A percentile compares a stretch with the other conserved stretches of the same genome.
Conservation (phyloP, 345 rosid species). For the Arabis alpina region DNA sequence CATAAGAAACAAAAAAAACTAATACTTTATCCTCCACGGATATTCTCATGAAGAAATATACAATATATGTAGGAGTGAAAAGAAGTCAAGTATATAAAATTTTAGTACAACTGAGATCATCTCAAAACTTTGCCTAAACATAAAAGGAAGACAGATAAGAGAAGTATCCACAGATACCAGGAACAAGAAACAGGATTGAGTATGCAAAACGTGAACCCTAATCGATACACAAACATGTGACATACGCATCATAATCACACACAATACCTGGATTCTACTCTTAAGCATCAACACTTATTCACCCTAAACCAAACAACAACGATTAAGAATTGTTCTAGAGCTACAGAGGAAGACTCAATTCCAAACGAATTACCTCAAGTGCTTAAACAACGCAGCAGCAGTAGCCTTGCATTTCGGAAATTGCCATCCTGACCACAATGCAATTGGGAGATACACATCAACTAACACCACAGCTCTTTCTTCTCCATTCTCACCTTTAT, state of each 20-base stretch:
- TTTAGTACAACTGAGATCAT: background rate
- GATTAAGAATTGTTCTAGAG: background rate
- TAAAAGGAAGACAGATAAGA: conserved; percentile 5
- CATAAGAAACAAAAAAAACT: conserved; percentile 6
- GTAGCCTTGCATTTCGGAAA: conserved; percentile 62
- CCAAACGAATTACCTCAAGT: conserved; percentile 62
- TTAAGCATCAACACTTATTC: conserved; percentile 4
- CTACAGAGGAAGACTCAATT: conserved; percentile 1
- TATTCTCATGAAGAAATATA: background rate
- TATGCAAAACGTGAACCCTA: conserved; percentile 10
- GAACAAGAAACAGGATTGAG: conserved; percentile 16
- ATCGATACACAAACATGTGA: background rate
- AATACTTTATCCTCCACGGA: background rate
- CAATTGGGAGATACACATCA: conserved; percentile 72
- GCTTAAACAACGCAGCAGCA: conserved; percentile 73
- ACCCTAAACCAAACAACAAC: conserved; percentile 6
- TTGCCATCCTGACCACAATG: conserved; percentile 84
- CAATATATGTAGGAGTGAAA: background rate
- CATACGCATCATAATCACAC: conserved; percentile 7
- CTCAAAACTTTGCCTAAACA: background rate
- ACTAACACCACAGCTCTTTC: conserved; percentile 68
- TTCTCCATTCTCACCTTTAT: conserved; percentile 45
- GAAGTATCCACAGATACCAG: background rate
- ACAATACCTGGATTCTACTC: conserved; percentile 14
- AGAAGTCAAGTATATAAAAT: background rate